Evolutionary conservation across 805 yeast species (phyloP).

Genomic region (Suhomyces sp.): DNA sequence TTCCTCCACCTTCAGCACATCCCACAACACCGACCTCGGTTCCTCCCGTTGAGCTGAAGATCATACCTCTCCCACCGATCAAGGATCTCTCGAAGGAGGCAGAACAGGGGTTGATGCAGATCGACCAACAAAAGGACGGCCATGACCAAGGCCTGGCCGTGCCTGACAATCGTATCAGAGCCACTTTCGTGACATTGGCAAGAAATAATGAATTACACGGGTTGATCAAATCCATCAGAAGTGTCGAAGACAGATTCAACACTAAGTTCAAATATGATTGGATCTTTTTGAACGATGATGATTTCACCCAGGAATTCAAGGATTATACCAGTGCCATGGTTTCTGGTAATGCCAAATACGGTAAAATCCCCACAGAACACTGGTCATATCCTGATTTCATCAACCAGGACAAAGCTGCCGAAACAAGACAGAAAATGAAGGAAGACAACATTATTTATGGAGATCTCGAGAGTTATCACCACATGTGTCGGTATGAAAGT

Average conservation of each 20-base stretch:
- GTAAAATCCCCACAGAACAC: conserved; percentile 73
- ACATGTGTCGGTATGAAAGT: conserved; percentile 89
- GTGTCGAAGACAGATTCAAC: conserved; percentile 89
- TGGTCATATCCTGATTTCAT: conserved; percentile 88
- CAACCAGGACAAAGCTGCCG: conserved; percentile 70
- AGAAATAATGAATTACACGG: conserved; percentile 68
- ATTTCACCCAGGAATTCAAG: conserved; percentile 80
- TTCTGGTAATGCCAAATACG: conserved; percentile 80
- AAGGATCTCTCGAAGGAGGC: conserved; percentile 9
- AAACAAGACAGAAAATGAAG: conserved; percentile 58
- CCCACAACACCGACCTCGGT: too few species aligned
- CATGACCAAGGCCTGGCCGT: too few species aligned
- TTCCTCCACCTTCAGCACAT: too few species aligned
- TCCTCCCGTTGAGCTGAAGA: too few species aligned
- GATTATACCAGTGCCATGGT: conserved; percentile 64
- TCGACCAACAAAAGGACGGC: conserved; percentile 8
- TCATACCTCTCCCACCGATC: too few species aligned
- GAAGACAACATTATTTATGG: conserved; percentile 67
- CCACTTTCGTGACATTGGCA: conserved; percentile 82
- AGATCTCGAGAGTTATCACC: conserved; percentile 72
- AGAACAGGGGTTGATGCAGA: conserved; percentile 5
- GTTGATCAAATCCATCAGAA: conserved; percentile 62
- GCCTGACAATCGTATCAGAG: conserved; percentile 53
- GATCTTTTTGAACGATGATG: conserved; percentile 91
- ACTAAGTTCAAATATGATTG: conserved; percentile 81